These are phyloP conservation scores for Lichina pygmaea DNA, from an alignment of 495 filamentous ascomycete species.

Conservation along the genomic window DNA sequence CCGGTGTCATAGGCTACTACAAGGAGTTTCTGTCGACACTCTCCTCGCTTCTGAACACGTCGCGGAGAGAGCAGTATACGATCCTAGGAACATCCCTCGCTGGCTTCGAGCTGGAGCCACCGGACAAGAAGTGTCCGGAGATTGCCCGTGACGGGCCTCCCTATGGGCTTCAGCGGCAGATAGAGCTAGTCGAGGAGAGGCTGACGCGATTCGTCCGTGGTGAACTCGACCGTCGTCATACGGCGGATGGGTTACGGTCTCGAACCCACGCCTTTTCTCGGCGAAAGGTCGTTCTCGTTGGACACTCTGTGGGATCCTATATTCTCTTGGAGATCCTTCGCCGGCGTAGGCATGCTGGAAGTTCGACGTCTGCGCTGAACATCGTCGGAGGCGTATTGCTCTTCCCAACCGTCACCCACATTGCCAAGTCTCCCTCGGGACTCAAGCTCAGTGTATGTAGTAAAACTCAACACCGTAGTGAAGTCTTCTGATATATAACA, in stretches of 20 bases:
- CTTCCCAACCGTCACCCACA: conserved; percentile 55
- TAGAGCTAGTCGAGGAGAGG: conserved; percentile 15
- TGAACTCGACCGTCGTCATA: too few relatives aligned
- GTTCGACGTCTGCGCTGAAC: conserved; percentile 11
- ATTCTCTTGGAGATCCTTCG: conserved; percentile 48
- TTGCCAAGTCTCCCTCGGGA: conserved; percentile 38
- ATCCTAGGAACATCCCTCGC: conserved; percentile 46
- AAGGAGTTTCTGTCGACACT: conserved; percentile 34
- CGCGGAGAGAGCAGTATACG: conserved; percentile 4
- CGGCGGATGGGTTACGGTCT: too few relatives aligned
- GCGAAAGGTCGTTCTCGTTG: conserved; percentile 41
- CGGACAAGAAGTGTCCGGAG: too few relatives aligned
- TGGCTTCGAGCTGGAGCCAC: conserved; percentile 27
- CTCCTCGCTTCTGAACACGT: conserved; percentile 7
- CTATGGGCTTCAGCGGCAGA: conserved; percentile 34
- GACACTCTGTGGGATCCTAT: conserved; percentile 61
- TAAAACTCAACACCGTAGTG: neutral
- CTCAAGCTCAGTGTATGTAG: conserved; percentile 22
- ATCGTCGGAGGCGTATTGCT: conserved; percentile 36
- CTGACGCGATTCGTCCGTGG: neutral
- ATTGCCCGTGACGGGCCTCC: conserved; percentile 6
- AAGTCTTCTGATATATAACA: too few relatives aligned
- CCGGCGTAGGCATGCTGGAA: conserved; percentile 15
- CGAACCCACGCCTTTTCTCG: neutral
- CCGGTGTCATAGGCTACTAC: conserved; percentile 67